Evolutionary conservation across 768 basidiomycete species (phyloP), one percentile per base, ranked within the genome.

Genomic region (Russula griseocarnosa): DNA sequence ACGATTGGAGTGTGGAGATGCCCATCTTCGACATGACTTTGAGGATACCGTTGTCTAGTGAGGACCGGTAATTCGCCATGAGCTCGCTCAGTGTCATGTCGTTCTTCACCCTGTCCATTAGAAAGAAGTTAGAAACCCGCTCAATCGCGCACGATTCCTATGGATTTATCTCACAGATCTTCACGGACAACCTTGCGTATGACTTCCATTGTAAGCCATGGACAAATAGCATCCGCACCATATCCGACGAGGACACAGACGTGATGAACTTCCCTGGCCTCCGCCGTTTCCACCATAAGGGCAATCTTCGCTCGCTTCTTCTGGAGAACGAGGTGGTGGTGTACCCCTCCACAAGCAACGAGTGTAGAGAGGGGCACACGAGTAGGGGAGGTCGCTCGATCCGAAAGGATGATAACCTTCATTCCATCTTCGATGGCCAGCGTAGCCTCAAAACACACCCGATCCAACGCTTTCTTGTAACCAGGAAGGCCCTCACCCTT

Each of bases 11-110:
- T 20, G 94, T 97, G 7, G 94, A 97, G 66, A 99, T 98, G 70
- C 97, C 97, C 96, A 98, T 98, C 80, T 99, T 98, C 59, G 92
- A 94, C 90, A 98, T 95, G 68, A 98, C 95, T 79, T 99, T 99
- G 73, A 98, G 86, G 66, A 98, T 93, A 60, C 97, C 97, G 73
- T 94, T 90, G 75, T 97, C 90, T 60, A 90, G 81, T 7, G 97
- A 98, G 62, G 83, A 76, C 64, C 85, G 86, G 74, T 94, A 99
- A 76, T 96, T 94, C 52, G 79, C 76, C 75, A 93, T 84, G 58
- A 98, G 80, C 72, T 94, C 83, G 3, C 83, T 76, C 38, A 86
- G 83, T 32, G 87, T 81, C 76, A 88, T 84, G 66, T 89, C 88
- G 54, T 83, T 82, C 80, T 98, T 98, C 70, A 94, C 82, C 58